Conservation (phyloP, 1,284 basidiomycete species). For the Stygiomarasmius scandens region DNA sequence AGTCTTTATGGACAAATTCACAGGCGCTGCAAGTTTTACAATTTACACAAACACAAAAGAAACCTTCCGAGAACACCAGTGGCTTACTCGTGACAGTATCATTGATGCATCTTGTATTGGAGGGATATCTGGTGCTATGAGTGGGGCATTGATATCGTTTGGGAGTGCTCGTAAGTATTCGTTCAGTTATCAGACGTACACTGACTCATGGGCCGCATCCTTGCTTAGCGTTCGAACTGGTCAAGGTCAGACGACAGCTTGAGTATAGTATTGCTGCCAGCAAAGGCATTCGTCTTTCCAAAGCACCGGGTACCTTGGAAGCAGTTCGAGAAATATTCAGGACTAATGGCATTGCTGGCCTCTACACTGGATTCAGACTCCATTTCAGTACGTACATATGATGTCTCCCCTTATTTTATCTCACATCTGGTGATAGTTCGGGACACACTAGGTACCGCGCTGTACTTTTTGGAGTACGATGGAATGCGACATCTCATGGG, state of each 20-base stretch:
- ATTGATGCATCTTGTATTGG: constrained; percentile 76
- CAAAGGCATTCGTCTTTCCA: constrained; percentile 67
- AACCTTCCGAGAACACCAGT: constrained; percentile 64
- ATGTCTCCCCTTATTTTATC: constrained; percentile 6
- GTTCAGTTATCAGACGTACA: constrained; percentile 12
- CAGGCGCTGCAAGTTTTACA: constrained; percentile 88
- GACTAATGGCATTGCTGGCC: constrained; percentile 66
- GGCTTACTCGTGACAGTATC: constrained; percentile 60
- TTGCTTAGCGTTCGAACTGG: constrained; percentile 84
- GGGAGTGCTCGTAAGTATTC: constrained; percentile 77
- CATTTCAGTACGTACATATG: constrained; percentile 64
- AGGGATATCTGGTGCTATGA: constrained; percentile 79
- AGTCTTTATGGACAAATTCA: constrained; percentile 7
- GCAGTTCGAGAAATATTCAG: constrained; percentile 75
- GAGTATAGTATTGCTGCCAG: constrained; percentile 91
- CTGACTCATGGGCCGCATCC: constrained; percentile 16
- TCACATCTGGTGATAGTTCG: constrained; percentile 52
- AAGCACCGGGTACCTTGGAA: constrained; percentile 72
- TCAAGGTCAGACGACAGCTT: constrained; percentile 92
- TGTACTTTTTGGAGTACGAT: constrained; percentile 90
- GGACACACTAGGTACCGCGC: constrained; percentile 79
- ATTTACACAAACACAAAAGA: constrained; percentile 93
- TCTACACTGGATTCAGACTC: constrained; percentile 84
- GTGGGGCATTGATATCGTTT: constrained; percentile 82
- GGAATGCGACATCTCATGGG: constrained; percentile 79